Base-by-base conservation (phyloP, 2,329 filamentous ascomycete genomes). In the Beauveria medogensis region DNA sequence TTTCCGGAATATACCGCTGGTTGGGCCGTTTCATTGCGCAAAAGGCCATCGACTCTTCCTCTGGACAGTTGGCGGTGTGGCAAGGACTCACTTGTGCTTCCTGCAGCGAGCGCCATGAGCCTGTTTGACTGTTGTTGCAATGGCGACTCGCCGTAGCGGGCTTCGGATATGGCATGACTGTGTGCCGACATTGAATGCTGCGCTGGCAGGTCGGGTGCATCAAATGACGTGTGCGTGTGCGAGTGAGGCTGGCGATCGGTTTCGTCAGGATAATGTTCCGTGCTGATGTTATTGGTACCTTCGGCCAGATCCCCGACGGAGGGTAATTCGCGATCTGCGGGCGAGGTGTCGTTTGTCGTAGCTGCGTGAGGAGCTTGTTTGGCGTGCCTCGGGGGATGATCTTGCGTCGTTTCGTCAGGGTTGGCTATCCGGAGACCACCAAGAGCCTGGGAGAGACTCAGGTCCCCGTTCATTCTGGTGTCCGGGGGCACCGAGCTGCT, bases 341-440 rank as follows among this genome's bases (percentile, higher is more conserved):
- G 24, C 10, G 43, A 10, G 16, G 24, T 41, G 18, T 48, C 37
- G n/a, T 55, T 16, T 22, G 34, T 6, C 2, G 58, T 22, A 37
- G 43, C 37, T 46, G 44, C n/a, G 12, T 41, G 30, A 34, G 30
- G 9, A 16, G 63, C 62, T 61, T 60, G 40, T 63, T 63, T 41
- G 65, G 64, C 22, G 68, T 64, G 57, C 14, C 18, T 34, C 40
- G 43, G 63, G 63, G 60, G 65, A 58, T 61, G 67, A 65, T 64
- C 68, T 71, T 64, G 71, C 65, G 58, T 75, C 74, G 84, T 82
- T 77, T 94, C 86, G 77, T 97, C 92, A 60, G 93, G 93, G 75
- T 97, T 99, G 69, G 94, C 93, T 74, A 99, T 97, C 74, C 93
- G 91, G 75, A 99, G 81, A 70, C 93, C 93, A 71, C 94, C 94